These are phyloP conservation scores for Ganoderma sp. DNA, from an alignment of 1,284 basidiomycete species.

Conservation along the genomic window DNA sequence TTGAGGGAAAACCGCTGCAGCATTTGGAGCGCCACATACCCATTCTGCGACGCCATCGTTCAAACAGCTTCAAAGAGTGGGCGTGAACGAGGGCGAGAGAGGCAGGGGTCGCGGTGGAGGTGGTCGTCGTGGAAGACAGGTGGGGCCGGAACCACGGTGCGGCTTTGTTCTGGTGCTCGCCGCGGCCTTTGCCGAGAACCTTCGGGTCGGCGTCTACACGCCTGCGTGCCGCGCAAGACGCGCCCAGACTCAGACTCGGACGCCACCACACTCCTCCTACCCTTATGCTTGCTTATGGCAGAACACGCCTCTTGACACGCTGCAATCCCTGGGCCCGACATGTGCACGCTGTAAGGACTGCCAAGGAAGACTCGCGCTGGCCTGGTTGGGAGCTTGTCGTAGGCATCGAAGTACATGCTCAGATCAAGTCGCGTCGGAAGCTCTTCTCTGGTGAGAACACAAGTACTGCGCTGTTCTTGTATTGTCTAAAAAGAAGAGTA, in stretches of 20 bases:
- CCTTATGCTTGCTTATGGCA: slow-evolving; percentile 36
- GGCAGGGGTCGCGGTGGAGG: slow-evolving; percentile 7
- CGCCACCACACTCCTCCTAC: slow-evolving; percentile 13
- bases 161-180: slow-evolving; percentile 15
- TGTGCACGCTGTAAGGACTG: slow-evolving; percentile 30
- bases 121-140: slow-evolving; percentile 30
- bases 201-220: slow-evolving; percentile 14
- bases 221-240: neutral
- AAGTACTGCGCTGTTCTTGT: neutral
- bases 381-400: slow-evolving; percentile 86
- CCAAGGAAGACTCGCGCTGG: slow-evolving; percentile 48
- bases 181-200: slow-evolving; percentile 27
- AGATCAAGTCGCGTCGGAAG: slow-evolving; percentile 87
- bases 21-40: slow-evolving; percentile 23
- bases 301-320: slow-evolving; percentile 26
- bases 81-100: slow-evolving; percentile 1
- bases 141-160: slow-evolving; percentile 28
- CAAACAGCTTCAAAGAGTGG: neutral
- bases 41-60: slow-evolving; percentile 28
- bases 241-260: neutral
- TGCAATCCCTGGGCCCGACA: slow-evolving; percentile 15
- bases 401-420: slow-evolving; percentile 95
- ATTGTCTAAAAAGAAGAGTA: slow-evolving; percentile 12
- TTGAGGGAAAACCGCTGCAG: slow-evolving; percentile 3
- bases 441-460: slow-evolving; percentile 82